Conservation (phyloP, 192 early-diverging fungal species). For the Podila clonocystis region DNA sequence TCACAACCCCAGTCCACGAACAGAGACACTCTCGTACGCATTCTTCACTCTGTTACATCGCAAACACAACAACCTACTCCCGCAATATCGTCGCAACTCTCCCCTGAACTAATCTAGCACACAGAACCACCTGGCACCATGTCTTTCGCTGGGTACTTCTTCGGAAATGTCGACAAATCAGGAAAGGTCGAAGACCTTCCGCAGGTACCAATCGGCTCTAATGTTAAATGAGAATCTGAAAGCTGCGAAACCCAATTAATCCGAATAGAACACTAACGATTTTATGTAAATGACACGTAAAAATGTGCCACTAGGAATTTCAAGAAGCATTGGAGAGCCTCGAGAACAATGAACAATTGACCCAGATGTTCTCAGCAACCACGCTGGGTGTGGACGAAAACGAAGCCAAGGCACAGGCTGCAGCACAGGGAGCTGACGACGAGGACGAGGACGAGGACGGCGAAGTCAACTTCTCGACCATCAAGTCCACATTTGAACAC, state of each 20-base stretch:
- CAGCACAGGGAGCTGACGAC: constrained; percentile 58
- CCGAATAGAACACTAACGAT: too few relatives aligned
- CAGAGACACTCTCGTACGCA: too few relatives aligned
- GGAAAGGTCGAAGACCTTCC: constrained; percentile 79
- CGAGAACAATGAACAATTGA: constrained; percentile 61
- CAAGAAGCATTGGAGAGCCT: constrained; percentile 61
- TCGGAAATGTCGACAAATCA: constrained; percentile 91
- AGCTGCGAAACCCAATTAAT: too few relatives aligned
- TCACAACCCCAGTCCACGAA: too few relatives aligned
- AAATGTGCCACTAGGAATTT: constrained; percentile 56
- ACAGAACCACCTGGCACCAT: constrained; percentile 39
- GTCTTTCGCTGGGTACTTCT: constrained; percentile 81
- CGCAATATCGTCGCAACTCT: background rate
- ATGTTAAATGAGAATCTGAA: too few relatives aligned
- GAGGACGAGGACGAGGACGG: constrained; percentile 54
- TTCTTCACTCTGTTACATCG: too few relatives aligned
- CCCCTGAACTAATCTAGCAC: background rate
- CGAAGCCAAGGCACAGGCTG: constrained; percentile 42
- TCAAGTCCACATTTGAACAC: constrained; percentile 59
- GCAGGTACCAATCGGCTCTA: constrained; percentile 34
- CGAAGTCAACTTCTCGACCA: constrained; percentile 48
- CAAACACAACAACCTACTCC: background rate
- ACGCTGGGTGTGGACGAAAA: constrained; percentile 63
- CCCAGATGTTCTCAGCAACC: constrained; percentile 57
- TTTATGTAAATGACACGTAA: too few relatives aligned